Evolutionary conservation across 495 filamentous ascomycete genomes (phyloP), one percentile per base, ranked within the genome.

Genomic region (Hamigera avellanea): DNA sequence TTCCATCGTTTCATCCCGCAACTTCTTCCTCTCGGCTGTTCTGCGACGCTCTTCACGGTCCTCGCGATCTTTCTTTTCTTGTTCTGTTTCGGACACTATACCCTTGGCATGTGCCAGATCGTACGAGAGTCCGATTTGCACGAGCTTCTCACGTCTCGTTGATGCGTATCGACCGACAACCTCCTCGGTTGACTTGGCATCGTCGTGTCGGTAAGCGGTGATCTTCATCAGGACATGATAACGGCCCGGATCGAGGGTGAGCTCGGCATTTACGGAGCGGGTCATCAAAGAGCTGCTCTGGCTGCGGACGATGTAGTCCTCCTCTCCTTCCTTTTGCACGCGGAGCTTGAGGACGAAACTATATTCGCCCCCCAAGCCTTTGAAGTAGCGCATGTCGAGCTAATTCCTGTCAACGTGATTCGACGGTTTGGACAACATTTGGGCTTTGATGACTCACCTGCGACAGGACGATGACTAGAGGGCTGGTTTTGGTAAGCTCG

Each of bases 341-440:
- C 86, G 76, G 61, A 95, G 94, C 35, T 81, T 74, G 0, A 94
- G 61, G 6, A 75, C 53, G 57, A 89, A 95, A 10, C 48, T 53
- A 45, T 93, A 96, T 50, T 86, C 75, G n/a, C 88, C 89, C 26
- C 75, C 63, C 1, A 96, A 72, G 0, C 87, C 88, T 35, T 64
- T 63, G 62, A 86, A 96, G 49, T 95, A 96, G 5, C 88, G 76
- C 19, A 75, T 67, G 50, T 96, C 88, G 14, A 93, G 76, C 65
- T 72, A 36, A 23, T 10, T 15, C 1, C 16, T 25, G 35, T 47
- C 32, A 55, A 42, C 26, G 19, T 17, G 25, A 12, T 2, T 2
- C 8, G 8, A 19, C 25, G 13, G 14, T 2, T 9, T 19, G 2
- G 16, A 8, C 5, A 30, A 30, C 28, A 30, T 30, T 6, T 6